A percentile compares a stretch with the other conserved stretches of the same genome.
Conservation (phyloP, 1,284 basidiomycete genomes). For the Porodaedalea pini region DNA sequence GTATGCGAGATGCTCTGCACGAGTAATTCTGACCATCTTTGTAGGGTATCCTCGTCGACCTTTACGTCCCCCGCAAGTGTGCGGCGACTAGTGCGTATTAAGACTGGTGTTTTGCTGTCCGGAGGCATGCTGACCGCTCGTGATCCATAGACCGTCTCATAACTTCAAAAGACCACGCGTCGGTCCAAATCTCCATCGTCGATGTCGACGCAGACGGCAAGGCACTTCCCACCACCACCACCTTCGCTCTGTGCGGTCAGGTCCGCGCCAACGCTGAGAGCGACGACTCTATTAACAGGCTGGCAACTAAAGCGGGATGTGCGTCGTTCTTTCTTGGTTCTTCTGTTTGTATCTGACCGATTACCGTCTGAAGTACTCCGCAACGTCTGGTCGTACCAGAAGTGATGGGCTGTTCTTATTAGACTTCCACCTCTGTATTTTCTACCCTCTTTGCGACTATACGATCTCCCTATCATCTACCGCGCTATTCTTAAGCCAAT, state of each 20-base stretch:
- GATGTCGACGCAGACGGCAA: conserved; percentile 95
- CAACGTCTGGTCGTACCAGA: conserved; percentile 33
- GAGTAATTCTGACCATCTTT: neutral
- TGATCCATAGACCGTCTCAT: conserved; percentile 79
- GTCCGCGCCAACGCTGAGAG: conserved; percentile 95
- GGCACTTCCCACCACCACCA: conserved; percentile 83
- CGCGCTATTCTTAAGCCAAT: too few species aligned
- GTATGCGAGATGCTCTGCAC: conserved; percentile 5
- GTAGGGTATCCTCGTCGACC: conserved; percentile 97
- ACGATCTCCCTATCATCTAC: neutral
- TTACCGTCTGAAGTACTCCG: conserved; percentile 25
- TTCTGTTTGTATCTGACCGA: conserved; percentile 18
- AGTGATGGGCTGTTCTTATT: conserved; percentile 24
- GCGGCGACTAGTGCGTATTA: conserved; percentile 81
- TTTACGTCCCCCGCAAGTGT: conserved; percentile 99
- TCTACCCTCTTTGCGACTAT: neutral
- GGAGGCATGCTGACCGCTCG: conserved; percentile 12
- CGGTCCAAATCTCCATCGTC: conserved; percentile 92
- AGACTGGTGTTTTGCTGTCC: neutral
- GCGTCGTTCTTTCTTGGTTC: conserved; percentile 40
- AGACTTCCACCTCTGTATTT: neutral
- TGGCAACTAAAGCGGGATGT: conserved; percentile 95
- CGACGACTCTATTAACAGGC: conserved; percentile 95
- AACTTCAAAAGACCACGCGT: conserved; percentile 98
- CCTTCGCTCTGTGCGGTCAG: conserved; percentile 92